Conservation (phyloP, 768 basidiomycete genomes). For the Naganishia randhawae region DNA sequence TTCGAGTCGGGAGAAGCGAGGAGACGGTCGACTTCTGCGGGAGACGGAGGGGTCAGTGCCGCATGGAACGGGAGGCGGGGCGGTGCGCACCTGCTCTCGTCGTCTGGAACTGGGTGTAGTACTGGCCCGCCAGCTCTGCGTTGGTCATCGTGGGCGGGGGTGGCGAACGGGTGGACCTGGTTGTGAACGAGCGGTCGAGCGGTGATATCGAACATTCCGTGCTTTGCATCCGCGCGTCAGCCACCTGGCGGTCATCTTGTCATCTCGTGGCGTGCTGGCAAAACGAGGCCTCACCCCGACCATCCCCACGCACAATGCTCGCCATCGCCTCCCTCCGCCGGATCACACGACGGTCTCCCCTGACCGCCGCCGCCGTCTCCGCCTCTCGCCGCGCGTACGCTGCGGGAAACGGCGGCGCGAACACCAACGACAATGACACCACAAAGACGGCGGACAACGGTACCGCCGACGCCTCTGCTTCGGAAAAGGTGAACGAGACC, state of each 20-base stretch:
- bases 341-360: not conserved
- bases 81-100: not conserved
- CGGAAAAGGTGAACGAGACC: conserved; percentile 21
- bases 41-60: not conserved
- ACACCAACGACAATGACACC: too few relatives aligned
- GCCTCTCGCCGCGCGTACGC: not conserved
- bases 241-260: not conserved
- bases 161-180: too few relatives aligned
- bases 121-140: conserved; percentile 5
- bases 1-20: not conserved
- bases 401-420: not conserved
- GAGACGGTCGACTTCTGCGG: conserved; percentile 3
- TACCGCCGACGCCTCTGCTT: not conserved
- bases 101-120: not conserved
- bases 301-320: conserved; percentile 2
- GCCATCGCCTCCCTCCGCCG: not conserved
- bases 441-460: not conserved
- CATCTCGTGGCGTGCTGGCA: not conserved
- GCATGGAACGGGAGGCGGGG: too few relatives aligned
- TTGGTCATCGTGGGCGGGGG: not conserved
- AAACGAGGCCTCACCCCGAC: not conserved
- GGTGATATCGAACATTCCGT: not conserved
- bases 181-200: not conserved
- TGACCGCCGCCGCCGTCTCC: not conserved
- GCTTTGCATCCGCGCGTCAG: conserved; percentile 3